Percentiles rank a stretch among this genome's conserved stretches.
These are phyloP conservation scores for Blastobotrys parvus DNA, from an alignment of 805 yeast species.

Conservation along the genomic window DNA sequence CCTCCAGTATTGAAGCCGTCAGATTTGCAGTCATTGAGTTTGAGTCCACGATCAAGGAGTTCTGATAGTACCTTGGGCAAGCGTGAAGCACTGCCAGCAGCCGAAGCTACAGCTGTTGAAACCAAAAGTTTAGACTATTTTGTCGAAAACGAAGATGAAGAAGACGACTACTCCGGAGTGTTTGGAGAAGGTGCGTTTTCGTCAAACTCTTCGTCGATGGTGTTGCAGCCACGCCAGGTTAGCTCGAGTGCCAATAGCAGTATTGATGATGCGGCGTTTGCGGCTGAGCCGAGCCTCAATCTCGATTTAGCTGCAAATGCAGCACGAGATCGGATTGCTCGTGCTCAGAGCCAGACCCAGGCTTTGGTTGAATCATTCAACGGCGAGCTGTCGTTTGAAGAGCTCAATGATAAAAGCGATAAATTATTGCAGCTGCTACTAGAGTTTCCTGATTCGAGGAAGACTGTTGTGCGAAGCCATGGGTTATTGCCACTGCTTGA, in stretches of 20 bases:
- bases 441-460: slow-evolving; percentile 13
- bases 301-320: slow-evolving; percentile 14
- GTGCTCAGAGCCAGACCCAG: slow-evolving; percentile 5
- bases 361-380: slow-evolving; percentile 3
- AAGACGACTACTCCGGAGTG: slow-evolving; percentile 16
- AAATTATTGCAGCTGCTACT: slow-evolving; percentile 4
- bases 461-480: slow-evolving; percentile 13
- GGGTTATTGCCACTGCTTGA: slow-evolving; percentile 20
- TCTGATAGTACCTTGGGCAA: neutral
- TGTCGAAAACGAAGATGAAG: slow-evolving; percentile 12
- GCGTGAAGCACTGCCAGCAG: neutral
- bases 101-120: neutral
- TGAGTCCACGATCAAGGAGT: neutral
- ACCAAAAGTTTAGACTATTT: neutral
- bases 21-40: neutral
- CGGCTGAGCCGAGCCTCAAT: slow-evolving; percentile 12
- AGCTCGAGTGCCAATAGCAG: slow-evolving; percentile 5
- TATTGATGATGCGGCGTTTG: slow-evolving; percentile 1
- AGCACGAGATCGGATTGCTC: slow-evolving; percentile 11
- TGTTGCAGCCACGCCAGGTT: neutral
- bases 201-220: neutral
- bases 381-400: slow-evolving; percentile 1
- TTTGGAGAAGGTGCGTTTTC: slow-evolving; percentile 6
- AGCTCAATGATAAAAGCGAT: neutral
- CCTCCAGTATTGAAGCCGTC: slow-evolving; percentile 1